phyloP scores from a whole-genome alignment of 371 early-diverging fungal species.

The Rhizomucor pusillus region DNA sequence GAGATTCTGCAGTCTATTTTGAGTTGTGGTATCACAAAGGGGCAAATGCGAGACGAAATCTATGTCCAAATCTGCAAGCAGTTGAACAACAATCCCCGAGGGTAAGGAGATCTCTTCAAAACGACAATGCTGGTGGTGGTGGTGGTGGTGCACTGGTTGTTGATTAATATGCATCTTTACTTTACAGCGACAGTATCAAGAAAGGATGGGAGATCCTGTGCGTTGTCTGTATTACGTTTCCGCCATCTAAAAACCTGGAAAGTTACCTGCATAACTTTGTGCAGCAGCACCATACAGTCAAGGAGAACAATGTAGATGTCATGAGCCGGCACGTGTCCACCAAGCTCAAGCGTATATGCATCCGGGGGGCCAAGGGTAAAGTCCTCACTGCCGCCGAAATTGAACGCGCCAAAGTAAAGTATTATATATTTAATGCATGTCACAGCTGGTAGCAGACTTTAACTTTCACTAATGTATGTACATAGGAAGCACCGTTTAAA shows the following conservation, averaged over 20 bases:
- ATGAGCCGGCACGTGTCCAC: slow-evolving; percentile 62
- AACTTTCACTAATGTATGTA: too few relatives aligned
- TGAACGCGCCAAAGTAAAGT: slow-evolving; percentile 64
- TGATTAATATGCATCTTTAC: neutral
- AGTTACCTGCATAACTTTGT: slow-evolving; percentile 82
- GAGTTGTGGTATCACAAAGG: slow-evolving; percentile 72
- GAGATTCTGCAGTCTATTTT: slow-evolving; percentile 76
- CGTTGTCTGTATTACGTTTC: slow-evolving; percentile 81
- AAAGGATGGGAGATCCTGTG: slow-evolving; percentile 89
- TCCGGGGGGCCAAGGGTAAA: slow-evolving; percentile 80
- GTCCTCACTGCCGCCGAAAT: slow-evolving; percentile 76
- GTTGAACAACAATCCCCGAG: slow-evolving; percentile 76
- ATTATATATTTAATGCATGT: neutral
- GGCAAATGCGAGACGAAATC: slow-evolving; percentile 89
- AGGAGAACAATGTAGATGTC: slow-evolving; percentile 51
- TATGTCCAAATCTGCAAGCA: slow-evolving; percentile 94
- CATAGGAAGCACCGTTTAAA: slow-evolving; percentile 79
- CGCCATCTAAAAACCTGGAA: slow-evolving; percentile 89
- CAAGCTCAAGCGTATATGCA: slow-evolving; percentile 70
- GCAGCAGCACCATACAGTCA: slow-evolving; percentile 52
- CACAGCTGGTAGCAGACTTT: neutral
- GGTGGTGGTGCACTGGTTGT: neutral
- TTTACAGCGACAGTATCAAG: slow-evolving; percentile 58
- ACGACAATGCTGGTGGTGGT: too few relatives aligned
- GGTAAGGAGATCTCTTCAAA: slow-evolving; percentile 50